Conservation (phyloP, 768 basidiomycete species). For the Tulasnella sp. region DNA sequence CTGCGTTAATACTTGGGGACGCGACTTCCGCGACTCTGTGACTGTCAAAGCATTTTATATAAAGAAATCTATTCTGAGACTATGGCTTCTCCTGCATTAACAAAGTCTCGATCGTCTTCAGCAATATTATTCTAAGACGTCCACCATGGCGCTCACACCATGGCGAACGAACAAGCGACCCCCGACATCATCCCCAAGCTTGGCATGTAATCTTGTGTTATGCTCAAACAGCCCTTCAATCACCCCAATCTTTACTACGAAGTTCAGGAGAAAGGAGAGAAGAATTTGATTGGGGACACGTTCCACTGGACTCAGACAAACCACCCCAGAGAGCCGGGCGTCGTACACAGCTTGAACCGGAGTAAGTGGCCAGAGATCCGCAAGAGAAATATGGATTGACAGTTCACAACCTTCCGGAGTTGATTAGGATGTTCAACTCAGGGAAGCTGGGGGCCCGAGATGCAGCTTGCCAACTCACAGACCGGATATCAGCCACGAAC, state of each 20-base stretch:
- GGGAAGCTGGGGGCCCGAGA: too few species aligned
- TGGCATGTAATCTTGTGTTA: conserved; percentile 44
- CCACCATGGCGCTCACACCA: conserved; percentile 97
- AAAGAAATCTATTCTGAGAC: neutral
- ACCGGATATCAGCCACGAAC: too few species aligned
- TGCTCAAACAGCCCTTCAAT: conserved; percentile 80
- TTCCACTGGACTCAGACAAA: conserved; percentile 52
- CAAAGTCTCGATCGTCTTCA: conserved; percentile 57
- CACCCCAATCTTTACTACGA: conserved; percentile 81
- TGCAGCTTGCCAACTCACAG: too few species aligned
- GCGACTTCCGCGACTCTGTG: conserved; percentile 81
- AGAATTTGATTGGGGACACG: conserved; percentile 45
- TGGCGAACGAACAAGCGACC: conserved; percentile 69
- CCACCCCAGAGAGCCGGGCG: conserved; percentile 54
- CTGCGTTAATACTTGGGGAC: conserved; percentile 89
- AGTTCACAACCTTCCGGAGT: too few species aligned
- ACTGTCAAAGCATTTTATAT: conserved; percentile 21
- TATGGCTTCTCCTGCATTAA: conserved; percentile 39
- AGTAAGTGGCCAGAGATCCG: conserved; percentile 64
- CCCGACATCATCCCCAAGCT: conserved; percentile 70
- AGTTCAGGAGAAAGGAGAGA: conserved; percentile 40
- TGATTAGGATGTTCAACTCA: too few species aligned
- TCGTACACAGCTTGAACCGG: conserved; percentile 79
- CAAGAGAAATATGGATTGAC: conserved; percentile 44
- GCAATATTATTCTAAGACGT: conserved; percentile 61